Evolutionary conservation across 306 rosid species (phyloP), one percentile per base, ranked within the genome.

Genomic region (Prunus fruticosa): DNA sequence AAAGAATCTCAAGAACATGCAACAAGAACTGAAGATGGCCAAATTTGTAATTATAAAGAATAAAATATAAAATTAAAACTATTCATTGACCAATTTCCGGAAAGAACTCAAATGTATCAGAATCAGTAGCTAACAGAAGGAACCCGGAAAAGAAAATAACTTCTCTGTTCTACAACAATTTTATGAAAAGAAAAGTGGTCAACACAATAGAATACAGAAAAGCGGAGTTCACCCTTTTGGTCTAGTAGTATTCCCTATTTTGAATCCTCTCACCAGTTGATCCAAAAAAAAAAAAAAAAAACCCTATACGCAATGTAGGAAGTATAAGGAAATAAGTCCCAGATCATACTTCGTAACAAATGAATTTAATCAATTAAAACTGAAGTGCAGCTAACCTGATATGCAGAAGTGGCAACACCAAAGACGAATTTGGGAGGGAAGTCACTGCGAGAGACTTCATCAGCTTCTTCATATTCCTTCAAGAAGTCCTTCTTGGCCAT

Each of bases 391-490:
- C 43, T 47, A 23, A 93, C 98, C 96, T 93, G 98, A 82, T 93
- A 90, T 4, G 97, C 89, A 34, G 98, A 93, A 64, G 98, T 93
- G 74, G 97, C 93, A 6, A 87, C 91, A 11, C 98, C 98, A 45
- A 93, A 93, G 69, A 91, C 67, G 68, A 93, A 93, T 73, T 87
- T 65, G 3, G 97, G 86, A 78, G 98, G 98, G 83, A 93, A 93
- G 58, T 85, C 96, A 25, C 18, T 6, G 78, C 94, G 93, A 60
- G 86, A 85, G 54, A 91, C 80, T 75, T 58, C 84, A 73, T 66
- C 69, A 25, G 49, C 73, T 19, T 65, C 72, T 41, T 14, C 79
- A 62, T 30, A 27, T 70, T 81, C 76, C 45, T 79, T 82, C 10
- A 82, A 45, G 13, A 81, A 81, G 2, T 71, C 90, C 78, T 61